Conservation (phyloP, 2,329 filamentous ascomycete species). For the Aspergillus amoenus region DNA sequence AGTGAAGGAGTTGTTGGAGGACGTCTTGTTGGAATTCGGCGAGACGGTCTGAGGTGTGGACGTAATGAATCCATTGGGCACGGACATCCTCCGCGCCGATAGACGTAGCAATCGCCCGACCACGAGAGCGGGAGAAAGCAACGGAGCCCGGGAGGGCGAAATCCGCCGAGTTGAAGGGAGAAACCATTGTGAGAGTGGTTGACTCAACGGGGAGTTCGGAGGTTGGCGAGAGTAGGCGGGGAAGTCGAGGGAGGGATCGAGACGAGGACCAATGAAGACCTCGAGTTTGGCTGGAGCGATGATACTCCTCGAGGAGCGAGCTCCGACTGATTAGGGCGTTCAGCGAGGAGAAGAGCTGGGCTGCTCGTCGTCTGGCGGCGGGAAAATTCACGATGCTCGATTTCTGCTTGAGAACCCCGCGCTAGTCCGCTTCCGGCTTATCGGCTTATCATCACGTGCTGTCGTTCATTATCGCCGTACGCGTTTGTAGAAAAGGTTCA, state of each 20-base stretch:
- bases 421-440: conserved; percentile 29
- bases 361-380: conserved; percentile 18
- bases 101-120: conserved; percentile 42
- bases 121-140: conserved; percentile 48
- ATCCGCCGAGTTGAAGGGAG: conserved; percentile 27
- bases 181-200: conserved; percentile 32
- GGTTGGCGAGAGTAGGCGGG: neutral
- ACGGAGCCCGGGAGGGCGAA: conserved; percentile 42
- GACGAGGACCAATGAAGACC: conserved; percentile 15
- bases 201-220: conserved; percentile 6
- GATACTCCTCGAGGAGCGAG: conserved; percentile 21
- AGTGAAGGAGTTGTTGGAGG: conserved; percentile 60
- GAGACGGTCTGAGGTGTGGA: conserved; percentile 56
- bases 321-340: conserved; percentile 18
- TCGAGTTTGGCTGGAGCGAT: conserved; percentile 13
- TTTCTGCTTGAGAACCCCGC: conserved; percentile 23
- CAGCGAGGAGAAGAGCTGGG: conserved; percentile 20
- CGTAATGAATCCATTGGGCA: conserved; percentile 61
- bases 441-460: conserved; percentile 13
- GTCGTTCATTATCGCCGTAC: neutral
- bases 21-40: conserved; percentile 49
- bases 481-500: no score
- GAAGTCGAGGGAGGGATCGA: neutral
- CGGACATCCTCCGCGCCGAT: conserved; percentile 45
- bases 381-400: conserved; percentile 19